Evolutionary conservation across 2,329 filamentous ascomycete genomes (phyloP).

Genomic region (Scortechinia acanthostroma): DNA sequence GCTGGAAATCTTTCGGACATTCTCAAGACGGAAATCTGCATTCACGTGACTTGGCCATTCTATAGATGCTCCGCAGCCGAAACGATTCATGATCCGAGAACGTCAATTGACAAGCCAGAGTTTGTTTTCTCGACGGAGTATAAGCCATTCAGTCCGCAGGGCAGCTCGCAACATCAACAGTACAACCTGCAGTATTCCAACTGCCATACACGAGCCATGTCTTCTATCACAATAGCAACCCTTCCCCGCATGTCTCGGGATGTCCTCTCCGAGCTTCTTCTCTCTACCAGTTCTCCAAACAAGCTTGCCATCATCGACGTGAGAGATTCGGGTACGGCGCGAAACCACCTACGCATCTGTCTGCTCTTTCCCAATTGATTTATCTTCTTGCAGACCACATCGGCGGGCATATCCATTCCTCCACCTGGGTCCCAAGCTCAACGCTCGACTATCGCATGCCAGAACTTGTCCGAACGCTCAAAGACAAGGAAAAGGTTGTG

Average conservation of each 20-base stretch:
- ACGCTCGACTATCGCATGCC: slow-evolving; percentile 72
- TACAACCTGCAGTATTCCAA: too few species aligned
- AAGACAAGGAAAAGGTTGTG: slow-evolving; percentile 74
- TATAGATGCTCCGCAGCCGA: too few species aligned
- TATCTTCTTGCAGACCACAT: slow-evolving; percentile 61
- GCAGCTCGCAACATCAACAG: too few species aligned
- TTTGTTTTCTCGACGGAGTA: too few species aligned
- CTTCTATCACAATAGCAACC: background rate
- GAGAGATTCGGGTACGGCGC: background rate
- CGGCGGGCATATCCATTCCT: slow-evolving; percentile 79
- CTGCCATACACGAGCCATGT: background rate
- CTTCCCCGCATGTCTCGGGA: background rate
- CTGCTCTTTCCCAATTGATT: background rate
- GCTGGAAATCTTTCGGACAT: too few species aligned
- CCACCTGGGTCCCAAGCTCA: slow-evolving; percentile 67
- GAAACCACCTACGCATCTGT: background rate
- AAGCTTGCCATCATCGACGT: background rate
- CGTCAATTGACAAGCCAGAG: too few species aligned
- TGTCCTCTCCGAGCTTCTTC: background rate
- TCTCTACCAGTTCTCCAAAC: background rate
- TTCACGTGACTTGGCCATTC: too few species aligned
- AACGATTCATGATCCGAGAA: too few species aligned
- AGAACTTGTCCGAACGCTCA: slow-evolving; percentile 72
- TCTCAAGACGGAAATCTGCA: too few species aligned
- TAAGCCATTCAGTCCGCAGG: too few species aligned